phyloP scores from a whole-genome alignment of 495 filamentous ascomycete species.

The Annulohypoxylon nitens region DNA sequence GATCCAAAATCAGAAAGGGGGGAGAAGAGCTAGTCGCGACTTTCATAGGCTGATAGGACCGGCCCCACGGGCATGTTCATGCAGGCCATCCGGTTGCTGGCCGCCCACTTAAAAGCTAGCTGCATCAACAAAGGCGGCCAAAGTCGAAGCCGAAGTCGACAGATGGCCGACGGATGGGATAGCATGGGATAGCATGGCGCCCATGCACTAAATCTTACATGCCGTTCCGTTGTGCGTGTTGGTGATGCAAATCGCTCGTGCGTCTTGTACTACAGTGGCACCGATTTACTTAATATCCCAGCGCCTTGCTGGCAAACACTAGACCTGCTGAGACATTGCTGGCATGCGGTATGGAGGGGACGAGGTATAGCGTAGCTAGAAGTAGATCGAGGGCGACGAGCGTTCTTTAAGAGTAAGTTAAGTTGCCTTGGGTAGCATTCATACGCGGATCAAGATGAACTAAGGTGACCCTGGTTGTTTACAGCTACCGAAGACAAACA shows the following conservation, averaged over 20 bases:
- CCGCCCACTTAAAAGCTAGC: slow-evolving; percentile 38
- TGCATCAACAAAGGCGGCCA: slow-evolving; percentile 31
- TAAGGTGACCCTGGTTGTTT: slow-evolving; percentile 29
- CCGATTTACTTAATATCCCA: slow-evolving; percentile 22
- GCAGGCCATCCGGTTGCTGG: slow-evolving; percentile 39
- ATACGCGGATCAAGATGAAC: slow-evolving; percentile 18
- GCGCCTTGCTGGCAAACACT: slow-evolving; percentile 15
- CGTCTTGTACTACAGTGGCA: slow-evolving; percentile 31
- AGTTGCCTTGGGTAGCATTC: slow-evolving; percentile 11
- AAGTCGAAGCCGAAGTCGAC: slow-evolving; percentile 9
- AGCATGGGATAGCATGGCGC: background rate
- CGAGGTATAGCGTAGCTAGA: background rate
- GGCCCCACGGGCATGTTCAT: slow-evolving; percentile 44
- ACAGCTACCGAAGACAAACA: slow-evolving; percentile 21
- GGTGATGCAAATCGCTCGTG: slow-evolving; percentile 15
- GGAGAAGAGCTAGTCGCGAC: slow-evolving; percentile 1
- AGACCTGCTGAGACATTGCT: slow-evolving; percentile 21
- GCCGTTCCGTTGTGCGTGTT: slow-evolving; percentile 12
- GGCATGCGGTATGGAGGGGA: background rate
- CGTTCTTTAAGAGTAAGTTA: background rate
- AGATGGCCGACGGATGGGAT: slow-evolving; percentile 16
- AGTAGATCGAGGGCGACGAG: slow-evolving; percentile 8
- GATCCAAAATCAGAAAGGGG: slow-evolving; percentile 40
- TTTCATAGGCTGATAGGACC: slow-evolving; percentile 34
- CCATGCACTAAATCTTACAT: slow-evolving; percentile 25